Evolutionary conservation across 2,329 filamentous ascomycete species (phyloP), one percentile per base, ranked within the genome.

Genomic region (Madurella mycetomatis): DNA sequence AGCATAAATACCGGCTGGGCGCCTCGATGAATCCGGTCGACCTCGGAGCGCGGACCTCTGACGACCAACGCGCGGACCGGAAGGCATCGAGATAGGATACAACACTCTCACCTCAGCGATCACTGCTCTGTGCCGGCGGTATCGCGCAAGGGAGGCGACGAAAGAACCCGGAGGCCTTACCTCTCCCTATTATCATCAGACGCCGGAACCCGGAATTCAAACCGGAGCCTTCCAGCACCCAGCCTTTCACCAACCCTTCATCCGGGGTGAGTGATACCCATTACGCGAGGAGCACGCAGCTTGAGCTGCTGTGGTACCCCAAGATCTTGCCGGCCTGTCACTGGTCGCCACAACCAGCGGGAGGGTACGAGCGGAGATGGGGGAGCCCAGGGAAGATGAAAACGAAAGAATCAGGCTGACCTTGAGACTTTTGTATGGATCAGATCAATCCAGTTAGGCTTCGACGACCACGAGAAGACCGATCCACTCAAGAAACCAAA

Each of bases 1-100:
- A 18, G 46, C 16, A 44, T 42, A 57, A 60, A 47, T 60, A 58
- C 57, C 11, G 9, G 54, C 57, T 50, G 51, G 55, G 41, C 41
- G 41, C 34, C 46, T 50, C 42, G 51, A 47, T 41, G 34, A 15
- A 37, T 15, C 34, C 25, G 7, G 13, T 37, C 9, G 34, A 12
- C 2, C 34, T 37, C 9, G 34, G 13, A 37, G 9, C 9, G 34
- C 34, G 34, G 34, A 11, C 34, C 13, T 37, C 34, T 37, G 13
- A 9, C 13, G 34, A 11, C 34, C 34, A 37, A 12, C 34, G 13
- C 2, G 9, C 34, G 11, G 34, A 37, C 11, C 13, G 13, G 13
- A 37, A 37, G 34, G 3, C 4, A 25, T 25, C 25, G 25, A 25
- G 25, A 25, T 25, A 25, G 7, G 25, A 25, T 25, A 25, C 25